phyloP scores from a whole-genome alignment of 345 rosid species.

The Bruguiera parviflora region DNA sequence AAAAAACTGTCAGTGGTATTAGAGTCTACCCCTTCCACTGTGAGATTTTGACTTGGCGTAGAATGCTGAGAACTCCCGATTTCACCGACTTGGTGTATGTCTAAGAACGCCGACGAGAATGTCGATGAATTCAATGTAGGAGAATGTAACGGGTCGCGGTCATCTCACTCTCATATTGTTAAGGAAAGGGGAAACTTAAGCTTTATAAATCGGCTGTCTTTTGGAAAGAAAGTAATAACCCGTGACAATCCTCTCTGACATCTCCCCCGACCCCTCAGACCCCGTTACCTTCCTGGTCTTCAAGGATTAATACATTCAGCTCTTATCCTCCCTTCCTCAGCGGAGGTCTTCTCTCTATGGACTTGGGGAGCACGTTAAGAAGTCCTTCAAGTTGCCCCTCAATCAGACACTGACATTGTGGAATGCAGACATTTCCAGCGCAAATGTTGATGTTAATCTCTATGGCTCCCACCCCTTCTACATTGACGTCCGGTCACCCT shows the following conservation, averaged over 20 bases:
- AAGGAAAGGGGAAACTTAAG: too few species aligned
- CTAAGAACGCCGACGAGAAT: too few species aligned
- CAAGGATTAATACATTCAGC: slow-evolving; percentile 72
- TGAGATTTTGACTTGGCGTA: too few species aligned
- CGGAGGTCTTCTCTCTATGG: slow-evolving; percentile 56
- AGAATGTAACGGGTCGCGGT: too few species aligned
- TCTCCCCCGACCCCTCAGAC: slow-evolving; percentile 33
- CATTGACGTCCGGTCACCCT: slow-evolving; percentile 50
- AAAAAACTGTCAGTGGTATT: too few species aligned
- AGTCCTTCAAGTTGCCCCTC: slow-evolving; percentile 37
- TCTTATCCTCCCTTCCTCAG: slow-evolving; percentile 52
- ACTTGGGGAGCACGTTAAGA: slow-evolving; percentile 73
- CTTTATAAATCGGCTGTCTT: too few species aligned
- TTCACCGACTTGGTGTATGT: too few species aligned
- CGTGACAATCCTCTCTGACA: slow-evolving; percentile 62
- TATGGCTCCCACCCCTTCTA: slow-evolving; percentile 82
- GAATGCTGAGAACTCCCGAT: too few species aligned
- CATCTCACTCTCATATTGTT: too few species aligned
- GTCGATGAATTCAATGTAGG: too few species aligned
- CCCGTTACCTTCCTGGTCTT: slow-evolving; percentile 42
- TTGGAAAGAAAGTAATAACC: too few species aligned
- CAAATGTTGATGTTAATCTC: slow-evolving; percentile 42
- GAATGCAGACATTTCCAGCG: slow-evolving; percentile 49
- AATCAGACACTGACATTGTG: slow-evolving; percentile 47
- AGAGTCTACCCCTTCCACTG: too few species aligned